These are phyloP conservation scores for Gossypium bickii DNA, from an alignment of 345 rosid genomes.

Conservation along the genomic window DNA sequence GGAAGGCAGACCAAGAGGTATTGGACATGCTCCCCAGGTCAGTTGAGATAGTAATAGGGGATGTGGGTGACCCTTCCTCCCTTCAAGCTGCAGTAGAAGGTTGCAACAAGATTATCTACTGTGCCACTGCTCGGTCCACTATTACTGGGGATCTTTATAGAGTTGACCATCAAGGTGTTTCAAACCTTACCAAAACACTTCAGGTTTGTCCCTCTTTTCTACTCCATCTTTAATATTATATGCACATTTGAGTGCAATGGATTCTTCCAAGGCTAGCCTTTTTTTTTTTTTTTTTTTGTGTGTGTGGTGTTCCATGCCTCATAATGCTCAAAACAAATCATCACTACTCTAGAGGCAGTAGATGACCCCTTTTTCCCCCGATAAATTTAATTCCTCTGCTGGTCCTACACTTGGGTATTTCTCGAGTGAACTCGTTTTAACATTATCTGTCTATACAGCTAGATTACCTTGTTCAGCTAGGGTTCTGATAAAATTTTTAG, in stretches of 20 bases:
- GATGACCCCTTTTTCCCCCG: neutral
- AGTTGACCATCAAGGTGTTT: slow-evolving; percentile 90
- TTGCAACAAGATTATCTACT: slow-evolving; percentile 84
- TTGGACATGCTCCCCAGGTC: slow-evolving; percentile 83
- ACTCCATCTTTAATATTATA: neutral
- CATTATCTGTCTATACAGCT: neutral
- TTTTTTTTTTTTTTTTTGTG: neutral
- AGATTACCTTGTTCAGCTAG: neutral
- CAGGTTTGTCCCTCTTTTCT: slow-evolving; percentile 34
- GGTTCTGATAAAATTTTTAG: neutral
- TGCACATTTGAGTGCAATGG: neutral
- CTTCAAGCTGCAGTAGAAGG: slow-evolving; percentile 69
- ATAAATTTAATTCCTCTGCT: neutral
- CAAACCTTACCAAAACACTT: slow-evolving; percentile 80
- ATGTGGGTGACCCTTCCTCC: slow-evolving; percentile 78
- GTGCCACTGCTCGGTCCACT: slow-evolving; percentile 92
- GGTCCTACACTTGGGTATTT: neutral
- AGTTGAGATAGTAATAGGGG: slow-evolving; percentile 75
- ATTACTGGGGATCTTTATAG: slow-evolving; percentile 82
- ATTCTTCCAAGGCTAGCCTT: neutral
- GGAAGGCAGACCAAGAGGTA: slow-evolving; percentile 64
- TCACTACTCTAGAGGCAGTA: neutral
- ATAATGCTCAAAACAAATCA: neutral
- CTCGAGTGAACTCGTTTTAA: neutral
- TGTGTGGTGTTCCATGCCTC: neutral